phyloP scores from a whole-genome alignment of 345 rosid species.

The Orychophragmus violaceus region DNA sequence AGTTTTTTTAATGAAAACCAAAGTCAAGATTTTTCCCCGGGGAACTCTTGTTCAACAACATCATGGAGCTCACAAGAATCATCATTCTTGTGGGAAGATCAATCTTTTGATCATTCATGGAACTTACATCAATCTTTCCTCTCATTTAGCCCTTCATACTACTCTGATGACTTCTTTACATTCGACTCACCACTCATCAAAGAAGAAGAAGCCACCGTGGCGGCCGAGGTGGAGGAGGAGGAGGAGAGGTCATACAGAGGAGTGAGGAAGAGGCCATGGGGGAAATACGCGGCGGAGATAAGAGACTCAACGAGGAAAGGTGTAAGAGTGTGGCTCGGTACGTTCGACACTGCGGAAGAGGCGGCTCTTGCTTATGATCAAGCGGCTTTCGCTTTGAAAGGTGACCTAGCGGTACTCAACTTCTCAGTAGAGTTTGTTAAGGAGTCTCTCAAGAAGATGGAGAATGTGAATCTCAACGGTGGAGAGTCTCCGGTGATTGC shows the following conservation, averaged over 20 bases:
- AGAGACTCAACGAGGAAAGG: slow-evolving; percentile 64
- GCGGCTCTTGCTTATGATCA: slow-evolving; percentile 81
- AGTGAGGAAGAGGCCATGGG: slow-evolving; percentile 76
- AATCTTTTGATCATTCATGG: too few relatives aligned
- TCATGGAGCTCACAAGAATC: slow-evolving; percentile 43
- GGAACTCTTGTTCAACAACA: slow-evolving; percentile 19
- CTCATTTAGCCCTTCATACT: slow-evolving; percentile 32
- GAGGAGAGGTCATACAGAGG: slow-evolving; percentile 47
- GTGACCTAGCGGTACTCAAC: slow-evolving; percentile 51
- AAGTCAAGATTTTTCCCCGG: slow-evolving; percentile 20
- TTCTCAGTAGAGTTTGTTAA: slow-evolving; percentile 40
- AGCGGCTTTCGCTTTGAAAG: slow-evolving; percentile 58
- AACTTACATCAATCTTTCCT: slow-evolving; percentile 23
- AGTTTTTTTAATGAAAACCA: slow-evolving; percentile 10
- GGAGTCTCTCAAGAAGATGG: slow-evolving; percentile 48
- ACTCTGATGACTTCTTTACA: slow-evolving; percentile 41
- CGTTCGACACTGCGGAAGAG: slow-evolving; percentile 61
- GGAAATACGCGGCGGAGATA: slow-evolving; percentile 72
- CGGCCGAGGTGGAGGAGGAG: slow-evolving; percentile 16
- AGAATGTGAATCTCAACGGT: slow-evolving; percentile 32
- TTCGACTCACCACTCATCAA: slow-evolving; percentile 27
- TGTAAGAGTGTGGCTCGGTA: slow-evolving; percentile 70
- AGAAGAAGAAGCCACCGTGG: slow-evolving; percentile 25
- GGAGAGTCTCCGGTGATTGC: slow-evolving; percentile 65
- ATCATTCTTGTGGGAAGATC: slow-evolving; percentile 44